Evolutionary conservation across 2,329 filamentous ascomycete genomes (phyloP), one percentile per base, ranked within the genome.

Genomic region (Fusarium nygamai): DNA sequence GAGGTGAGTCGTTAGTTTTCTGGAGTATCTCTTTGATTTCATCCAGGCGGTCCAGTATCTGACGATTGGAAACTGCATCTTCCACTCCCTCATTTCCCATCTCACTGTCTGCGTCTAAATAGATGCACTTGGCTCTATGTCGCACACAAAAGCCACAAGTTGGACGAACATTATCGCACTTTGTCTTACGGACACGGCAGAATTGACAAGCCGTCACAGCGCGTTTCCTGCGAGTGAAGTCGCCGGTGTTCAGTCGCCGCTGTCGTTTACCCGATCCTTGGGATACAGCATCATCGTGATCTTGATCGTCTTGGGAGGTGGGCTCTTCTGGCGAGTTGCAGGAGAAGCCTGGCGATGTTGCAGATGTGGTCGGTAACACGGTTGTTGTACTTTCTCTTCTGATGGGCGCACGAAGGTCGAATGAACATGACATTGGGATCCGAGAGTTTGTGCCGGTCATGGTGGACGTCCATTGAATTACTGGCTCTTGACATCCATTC

Each of bases 131-230:
- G 27, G 67, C 65, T 20, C n/a, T 51, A 24, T 70, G 66, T n/a
- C 68, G 57, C 13, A 71, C 27, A n/a, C 57, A 72, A 36, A 58
- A 67, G 56, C 67, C 60, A 62, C 68, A 75, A 8, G 38, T 56
- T 8, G 70, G 67, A 22, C 64, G 48, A 31, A 47, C 60, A 48
- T 72, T 73, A 43, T 74, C 64, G 50, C 74, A 76, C 46, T 67
- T 66, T 36, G 61, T 61, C 51, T 74, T 69, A 8, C 62, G 50
- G n/a, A 63, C 58, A 54, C 72, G 64, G n/a, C 71, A 75, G 54
- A 69, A 72, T n/a, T 74, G 61, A 31, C 64, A 74, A 8, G 64
- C 50, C 5, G 54, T 48, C 6, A 70, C 54, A n/a, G 57, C 64
- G n/a, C 71, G 61, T 53, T 67, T 74, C 22, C 65, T 65, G 43